Evolutionary conservation across 1,284 basidiomycete species (phyloP).

Genomic region (Ganoderma multipileum): DNA sequence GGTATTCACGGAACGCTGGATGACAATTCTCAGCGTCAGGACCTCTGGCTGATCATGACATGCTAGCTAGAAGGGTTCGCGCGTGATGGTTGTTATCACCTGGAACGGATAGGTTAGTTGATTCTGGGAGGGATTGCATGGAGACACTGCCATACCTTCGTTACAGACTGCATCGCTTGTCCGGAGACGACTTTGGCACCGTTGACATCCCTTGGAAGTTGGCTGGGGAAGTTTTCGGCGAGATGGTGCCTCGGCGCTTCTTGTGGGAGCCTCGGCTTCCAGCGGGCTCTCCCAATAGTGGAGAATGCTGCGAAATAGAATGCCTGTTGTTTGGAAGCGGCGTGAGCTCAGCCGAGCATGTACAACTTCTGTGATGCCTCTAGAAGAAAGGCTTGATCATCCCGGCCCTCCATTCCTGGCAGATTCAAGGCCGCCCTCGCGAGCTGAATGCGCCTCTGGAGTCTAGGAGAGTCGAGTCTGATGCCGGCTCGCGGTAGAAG

Average conservation of each 20-base stretch:
- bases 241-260: not conserved
- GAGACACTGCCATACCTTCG: not conserved
- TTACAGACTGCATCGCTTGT: not conserved
- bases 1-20: not conserved
- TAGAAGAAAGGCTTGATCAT: not conserved
- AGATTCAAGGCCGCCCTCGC: not conserved
- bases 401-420: not conserved
- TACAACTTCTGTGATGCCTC: slow-evolving; percentile 2
- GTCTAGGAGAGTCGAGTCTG: not conserved
- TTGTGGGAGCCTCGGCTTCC: not conserved
- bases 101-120: not conserved
- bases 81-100: not conserved
- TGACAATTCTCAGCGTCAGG: not conserved
- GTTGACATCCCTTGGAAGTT: not conserved
- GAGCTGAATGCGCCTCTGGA: not conserved
- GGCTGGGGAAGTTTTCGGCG: not conserved
- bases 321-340: not conserved
- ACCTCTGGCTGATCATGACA: not conserved
- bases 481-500: not conserved
- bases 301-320: not conserved
- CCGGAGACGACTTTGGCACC: not conserved
- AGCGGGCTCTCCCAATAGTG: not conserved
- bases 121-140: not conserved
- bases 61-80: not conserved
- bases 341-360: not conserved